phyloP scores from a whole-genome alignment of 2,329 filamentous ascomycete species.

The Penicillium vulpinum region DNA sequence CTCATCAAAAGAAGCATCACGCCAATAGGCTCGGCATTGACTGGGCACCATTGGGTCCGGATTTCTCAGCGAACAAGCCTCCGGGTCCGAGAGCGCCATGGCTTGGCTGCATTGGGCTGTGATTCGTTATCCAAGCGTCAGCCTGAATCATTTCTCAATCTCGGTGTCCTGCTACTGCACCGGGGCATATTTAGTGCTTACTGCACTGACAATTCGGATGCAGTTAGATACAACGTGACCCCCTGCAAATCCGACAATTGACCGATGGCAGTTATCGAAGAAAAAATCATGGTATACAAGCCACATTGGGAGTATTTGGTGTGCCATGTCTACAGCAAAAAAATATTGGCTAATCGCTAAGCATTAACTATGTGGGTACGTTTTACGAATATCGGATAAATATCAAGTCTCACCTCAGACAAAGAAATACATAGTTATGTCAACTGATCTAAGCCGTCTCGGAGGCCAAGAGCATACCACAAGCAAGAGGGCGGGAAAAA shows the following conservation, averaged over 20 bases:
- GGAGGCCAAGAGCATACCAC: no score
- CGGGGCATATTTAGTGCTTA: conserved; percentile 16
- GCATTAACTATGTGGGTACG: no score
- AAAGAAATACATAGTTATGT: no score
- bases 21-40: conserved; percentile 6
- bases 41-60: conserved; percentile 7
- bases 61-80: conserved; percentile 13
- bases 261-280: neutral
- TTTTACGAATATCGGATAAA: no score
- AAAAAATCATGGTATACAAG: neutral
- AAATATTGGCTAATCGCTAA: neutral
- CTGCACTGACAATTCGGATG: neutral
- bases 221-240: neutral
- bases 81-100: neutral
- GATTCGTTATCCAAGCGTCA: neutral
- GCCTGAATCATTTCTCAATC: neutral
- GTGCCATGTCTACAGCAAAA: neutral
- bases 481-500: no score
- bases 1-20: conserved; percentile 17
- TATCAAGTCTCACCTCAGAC: no score
- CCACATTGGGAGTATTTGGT: neutral
- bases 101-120: conserved; percentile 2
- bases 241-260: conserved; percentile 10
- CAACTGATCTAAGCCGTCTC: neutral
- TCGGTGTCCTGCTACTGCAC: neutral